phyloP scores from a whole-genome alignment of 2,329 filamentous ascomycete species.

The Pyrenochaeta sp. region DNA sequence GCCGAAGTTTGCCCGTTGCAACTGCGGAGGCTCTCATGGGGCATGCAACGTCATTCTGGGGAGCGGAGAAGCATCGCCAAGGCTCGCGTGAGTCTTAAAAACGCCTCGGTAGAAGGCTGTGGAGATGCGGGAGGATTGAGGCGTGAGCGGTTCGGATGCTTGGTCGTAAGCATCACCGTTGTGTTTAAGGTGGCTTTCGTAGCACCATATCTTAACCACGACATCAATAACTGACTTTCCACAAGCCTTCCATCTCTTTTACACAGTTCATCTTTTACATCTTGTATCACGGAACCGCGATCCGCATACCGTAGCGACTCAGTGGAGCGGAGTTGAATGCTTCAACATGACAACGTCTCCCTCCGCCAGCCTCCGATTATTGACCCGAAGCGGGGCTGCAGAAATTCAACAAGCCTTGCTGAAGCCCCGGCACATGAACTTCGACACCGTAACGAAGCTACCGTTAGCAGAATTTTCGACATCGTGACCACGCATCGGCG shows the following conservation, averaged over 20 bases:
- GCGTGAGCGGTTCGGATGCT: slow-evolving; percentile 1
- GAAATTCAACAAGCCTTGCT: slow-evolving; percentile 1
- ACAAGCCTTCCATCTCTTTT: background rate
- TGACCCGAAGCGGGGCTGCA: slow-evolving; percentile 6
- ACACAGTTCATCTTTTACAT: background rate
- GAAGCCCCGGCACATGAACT: slow-evolving; percentile 3
- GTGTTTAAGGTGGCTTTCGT: too few species aligned
- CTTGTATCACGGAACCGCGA: background rate
- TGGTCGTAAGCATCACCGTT: too few species aligned
- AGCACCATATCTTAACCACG: too few species aligned
- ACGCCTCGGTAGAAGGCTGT: slow-evolving; percentile 20
- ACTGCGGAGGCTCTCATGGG: slow-evolving; percentile 21
- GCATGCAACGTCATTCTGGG: slow-evolving; percentile 21
- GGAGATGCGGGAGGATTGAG: slow-evolving; percentile 10
- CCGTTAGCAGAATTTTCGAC: slow-evolving; percentile 14
- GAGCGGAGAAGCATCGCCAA: slow-evolving; percentile 28
- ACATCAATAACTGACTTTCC: slow-evolving; percentile 1
- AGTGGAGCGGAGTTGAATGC: slow-evolving; percentile 4
- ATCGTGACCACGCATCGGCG: slow-evolving; percentile 16
- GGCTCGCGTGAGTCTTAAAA: slow-evolving; percentile 22
- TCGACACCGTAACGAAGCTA: slow-evolving; percentile 15
- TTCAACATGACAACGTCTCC: slow-evolving; percentile 12
- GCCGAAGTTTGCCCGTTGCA: slow-evolving; percentile 33
- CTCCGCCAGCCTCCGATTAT: background rate
- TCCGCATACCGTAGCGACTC: slow-evolving; percentile 3